Base-by-base conservation (phyloP, 2,329 filamentous ascomycete genomes). In the Sclerotinia sclerotiorum region DNA sequence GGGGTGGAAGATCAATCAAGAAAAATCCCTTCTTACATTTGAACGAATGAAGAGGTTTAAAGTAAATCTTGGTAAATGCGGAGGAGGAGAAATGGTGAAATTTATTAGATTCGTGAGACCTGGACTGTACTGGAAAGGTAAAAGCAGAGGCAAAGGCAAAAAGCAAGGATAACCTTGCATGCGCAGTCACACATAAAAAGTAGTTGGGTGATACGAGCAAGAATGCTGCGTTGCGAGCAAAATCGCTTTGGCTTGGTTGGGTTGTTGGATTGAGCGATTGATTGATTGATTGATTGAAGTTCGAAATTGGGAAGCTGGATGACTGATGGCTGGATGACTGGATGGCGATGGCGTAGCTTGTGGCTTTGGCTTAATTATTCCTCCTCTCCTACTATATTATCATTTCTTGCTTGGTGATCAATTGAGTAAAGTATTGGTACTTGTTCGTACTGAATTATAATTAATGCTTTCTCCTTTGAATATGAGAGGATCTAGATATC, bases 11-110 rank as follows among this genome's bases (percentile, higher is more conserved):
- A 48, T 24, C 27, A 48, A 17, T 48, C 24, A 17, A 17, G 35
- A 60, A 32, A 13, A 5, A 1, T 7, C 29, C 11, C 32, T 60
- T 48, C 19, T 60, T 46, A 32, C 42, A n/a, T 24, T 27, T 29
- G 48, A 17, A n/a, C n/a, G 49, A 55, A 64, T 52, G 35, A 27
- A 64, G 32, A 54, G 48, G 10, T 19, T 35, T 39, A 17, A 7
- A 46, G 21, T 51, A 49, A 24, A 52, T 54, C 8, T 64, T 66
- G 52, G 39, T 58, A 49, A 8, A 46, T 57, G 63, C 24, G 15
- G 52, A 65, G 27, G 29, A 29, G 29, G 24, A 29, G 27, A 39
- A 39, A 66, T 44, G 52, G 42, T 42, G 64, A 66, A 11, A 27
- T 21, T 29, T 39, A 51, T 29, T 27, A 51, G 35, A 42, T 17